A percentile compares a stretch with the other conserved stretches of the same genome.
These are phyloP conservation scores for Chrysoporthe puriensis DNA, from an alignment of 2,329 filamentous ascomycete genomes.

Conservation along the genomic window DNA sequence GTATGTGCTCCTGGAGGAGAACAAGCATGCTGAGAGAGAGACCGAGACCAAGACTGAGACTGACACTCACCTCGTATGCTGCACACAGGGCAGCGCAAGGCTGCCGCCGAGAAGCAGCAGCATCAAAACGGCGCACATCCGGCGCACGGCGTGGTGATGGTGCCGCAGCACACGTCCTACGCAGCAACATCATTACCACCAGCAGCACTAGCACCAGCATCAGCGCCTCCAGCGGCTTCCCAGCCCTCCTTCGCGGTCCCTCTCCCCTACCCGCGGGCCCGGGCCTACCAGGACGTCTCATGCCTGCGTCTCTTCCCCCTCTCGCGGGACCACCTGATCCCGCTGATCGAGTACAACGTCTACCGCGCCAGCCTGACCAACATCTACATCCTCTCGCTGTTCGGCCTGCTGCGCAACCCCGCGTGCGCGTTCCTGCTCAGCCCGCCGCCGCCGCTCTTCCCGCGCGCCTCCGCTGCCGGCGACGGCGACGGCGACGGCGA, in stretches of 20 bases:
- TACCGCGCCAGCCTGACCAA: conserved; percentile 41
- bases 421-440: conserved; percentile 25
- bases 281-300: not conserved
- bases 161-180: not conserved
- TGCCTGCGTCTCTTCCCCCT: conserved; percentile 31
- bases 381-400: conserved; percentile 37
- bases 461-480: not conserved
- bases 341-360: conserved; percentile 44
- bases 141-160: not conserved
- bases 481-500: conserved; percentile 11
- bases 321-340: conserved; percentile 38
- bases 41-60: no score
- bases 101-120: not conserved
- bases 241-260: not conserved
- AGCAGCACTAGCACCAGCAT: no score
- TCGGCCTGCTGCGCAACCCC: conserved; percentile 29
- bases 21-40: not conserved
- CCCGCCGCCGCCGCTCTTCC: conserved; percentile 30
- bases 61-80: no score
- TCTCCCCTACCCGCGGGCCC: not conserved
- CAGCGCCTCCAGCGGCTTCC: no score
- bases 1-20: conserved; percentile 32
- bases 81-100: conserved; percentile 25
- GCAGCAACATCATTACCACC: not conserved
- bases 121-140: not conserved